A percentile compares a stretch with the other conserved stretches of the same genome.
phyloP scores from a whole-genome alignment of 2,329 filamentous ascomycete genomes.

The Pestalotiopsis sp. region DNA sequence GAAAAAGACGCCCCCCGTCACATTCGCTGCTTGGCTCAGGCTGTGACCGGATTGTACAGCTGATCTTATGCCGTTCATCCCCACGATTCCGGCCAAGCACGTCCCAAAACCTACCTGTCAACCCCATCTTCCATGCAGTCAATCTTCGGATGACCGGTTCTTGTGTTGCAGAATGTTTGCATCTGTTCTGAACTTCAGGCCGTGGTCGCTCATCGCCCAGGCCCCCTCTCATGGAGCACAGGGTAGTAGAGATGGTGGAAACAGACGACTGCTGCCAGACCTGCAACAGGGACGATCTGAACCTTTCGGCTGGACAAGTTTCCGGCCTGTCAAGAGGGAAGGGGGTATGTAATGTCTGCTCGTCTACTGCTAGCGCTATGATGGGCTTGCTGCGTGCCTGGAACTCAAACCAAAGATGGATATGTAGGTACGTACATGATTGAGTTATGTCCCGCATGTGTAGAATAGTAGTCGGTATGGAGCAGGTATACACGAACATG shows the following conservation, averaged over 20 bases:
- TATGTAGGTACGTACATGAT: not conserved
- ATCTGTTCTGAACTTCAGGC: conserved; percentile 21
- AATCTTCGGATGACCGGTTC: conserved; percentile 32
- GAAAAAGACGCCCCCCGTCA: conserved; percentile 3
- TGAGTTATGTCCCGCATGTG: not conserved
- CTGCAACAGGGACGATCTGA: conserved; percentile 12
- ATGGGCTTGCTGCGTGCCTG: not conserved
- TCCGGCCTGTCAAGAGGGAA: not conserved
- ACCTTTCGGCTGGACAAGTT: conserved; percentile 5
- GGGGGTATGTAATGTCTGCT: not conserved
- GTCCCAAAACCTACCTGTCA: conserved; percentile 30
- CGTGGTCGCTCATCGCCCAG: not conserved
- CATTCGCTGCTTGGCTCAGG: conserved; percentile 33
- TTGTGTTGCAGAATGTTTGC: conserved; percentile 31
- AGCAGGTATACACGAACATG: not conserved
- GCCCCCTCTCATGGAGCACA: not conserved
- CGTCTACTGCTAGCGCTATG: conserved; percentile 2
- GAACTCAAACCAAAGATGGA: not conserved
- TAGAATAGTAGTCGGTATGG: not conserved
- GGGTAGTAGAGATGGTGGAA: not conserved
- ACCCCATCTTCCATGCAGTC: conserved; percentile 16
- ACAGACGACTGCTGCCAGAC: conserved; percentile 6
- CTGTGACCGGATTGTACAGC: conserved; percentile 51
- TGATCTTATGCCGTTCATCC: conserved; percentile 49
- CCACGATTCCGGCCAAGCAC: conserved; percentile 28